These are phyloP conservation scores for Coemansia sp. DNA, from an alignment of 371 early-diverging fungal species.

Conservation along the genomic window DNA sequence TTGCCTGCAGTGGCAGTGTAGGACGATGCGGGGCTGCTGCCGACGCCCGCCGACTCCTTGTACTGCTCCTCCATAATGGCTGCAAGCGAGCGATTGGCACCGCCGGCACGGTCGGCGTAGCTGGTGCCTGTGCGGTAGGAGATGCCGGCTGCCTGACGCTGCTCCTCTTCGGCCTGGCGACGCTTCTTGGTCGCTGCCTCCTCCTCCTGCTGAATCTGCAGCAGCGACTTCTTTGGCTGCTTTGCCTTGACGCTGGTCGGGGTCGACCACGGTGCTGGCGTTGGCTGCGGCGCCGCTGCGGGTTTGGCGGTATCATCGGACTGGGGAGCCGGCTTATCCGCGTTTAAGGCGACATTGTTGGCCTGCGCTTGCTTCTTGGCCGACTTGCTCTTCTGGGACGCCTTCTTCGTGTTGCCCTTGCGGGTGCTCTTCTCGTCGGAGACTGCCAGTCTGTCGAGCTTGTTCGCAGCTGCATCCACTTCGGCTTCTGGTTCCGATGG, in stretches of 20 bases:
- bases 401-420: neutral
- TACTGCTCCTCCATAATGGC: slow-evolving; percentile 46
- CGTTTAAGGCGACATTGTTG: neutral
- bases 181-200: slow-evolving; percentile 59
- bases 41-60: slow-evolving; percentile 47
- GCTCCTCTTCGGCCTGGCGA: slow-evolving; percentile 31
- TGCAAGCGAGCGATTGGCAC: slow-evolving; percentile 29
- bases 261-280: slow-evolving; percentile 59
- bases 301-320: neutral
- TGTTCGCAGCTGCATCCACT: neutral
- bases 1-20: neutral
- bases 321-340: neutral
- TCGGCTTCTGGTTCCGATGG: neutral
- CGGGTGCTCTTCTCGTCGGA: neutral
- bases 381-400: neutral
- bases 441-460: neutral
- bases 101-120: slow-evolving; percentile 46
- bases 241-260: slow-evolving; percentile 49
- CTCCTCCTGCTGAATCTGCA: slow-evolving; percentile 78
- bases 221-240: slow-evolving; percentile 65
- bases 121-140: slow-evolving; percentile 22
- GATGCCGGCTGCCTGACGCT: slow-evolving; percentile 5
- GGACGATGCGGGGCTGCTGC: slow-evolving; percentile 13
- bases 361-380: slow-evolving; percentile 5
- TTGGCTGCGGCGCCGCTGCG: slow-evolving; percentile 14